phyloP scores from a whole-genome alignment of 306 rosid species.

The Quercus bicolor region DNA sequence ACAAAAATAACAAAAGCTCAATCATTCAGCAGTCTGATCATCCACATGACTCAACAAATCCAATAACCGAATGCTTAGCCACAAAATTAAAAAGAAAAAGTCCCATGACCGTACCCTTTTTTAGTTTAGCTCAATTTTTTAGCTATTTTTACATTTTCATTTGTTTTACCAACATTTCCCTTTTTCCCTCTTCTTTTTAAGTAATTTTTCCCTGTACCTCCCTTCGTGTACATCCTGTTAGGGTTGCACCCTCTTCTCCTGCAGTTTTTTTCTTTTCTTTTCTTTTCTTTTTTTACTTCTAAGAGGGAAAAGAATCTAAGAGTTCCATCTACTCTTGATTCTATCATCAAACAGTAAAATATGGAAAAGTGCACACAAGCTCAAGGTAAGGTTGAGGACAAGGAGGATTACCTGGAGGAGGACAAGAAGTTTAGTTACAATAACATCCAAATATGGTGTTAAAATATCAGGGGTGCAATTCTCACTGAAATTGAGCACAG shows the following conservation, averaged over 20 bases:
- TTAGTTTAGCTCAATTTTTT: not conserved
- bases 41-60: not conserved
- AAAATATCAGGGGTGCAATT: conserved; percentile 65
- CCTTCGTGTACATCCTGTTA: not conserved
- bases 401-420: conserved; percentile 55
- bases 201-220: not conserved
- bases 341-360: not conserved
- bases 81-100: not conserved
- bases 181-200: not conserved
- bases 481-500: conserved; percentile 69
- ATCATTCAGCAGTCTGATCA: not conserved
- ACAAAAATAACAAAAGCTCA: too few species aligned
- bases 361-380: not conserved
- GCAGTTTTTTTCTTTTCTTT: too few species aligned
- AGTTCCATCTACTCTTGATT: not conserved
- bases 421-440: conserved; percentile 67
- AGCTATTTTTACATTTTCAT: not conserved
- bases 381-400: not conserved
- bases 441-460: conserved; percentile 65
- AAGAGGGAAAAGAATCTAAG: not conserved
- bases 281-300: not conserved
- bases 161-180: not conserved
- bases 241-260: too few species aligned
- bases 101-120: not conserved
- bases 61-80: not conserved